Conservation (phyloP, 768 basidiomycete genomes). For the Royoungia palumana region DNA sequence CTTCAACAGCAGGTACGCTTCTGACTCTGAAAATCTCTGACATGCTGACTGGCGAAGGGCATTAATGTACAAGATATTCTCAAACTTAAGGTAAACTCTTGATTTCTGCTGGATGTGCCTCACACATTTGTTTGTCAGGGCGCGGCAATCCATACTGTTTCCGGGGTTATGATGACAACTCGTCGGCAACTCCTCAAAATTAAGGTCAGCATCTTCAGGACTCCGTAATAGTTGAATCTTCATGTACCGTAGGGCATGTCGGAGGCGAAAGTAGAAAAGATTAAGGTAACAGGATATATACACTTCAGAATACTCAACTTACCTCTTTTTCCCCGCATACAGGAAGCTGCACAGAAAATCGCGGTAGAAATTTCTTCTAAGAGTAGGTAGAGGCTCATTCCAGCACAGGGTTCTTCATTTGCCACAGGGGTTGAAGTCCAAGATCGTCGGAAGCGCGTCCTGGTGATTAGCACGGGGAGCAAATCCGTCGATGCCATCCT, state of each 20-base stretch:
- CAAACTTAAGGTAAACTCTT: constrained; percentile 71
- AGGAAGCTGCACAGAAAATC: constrained; percentile 92
- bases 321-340: not conserved
- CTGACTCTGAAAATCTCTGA: constrained; percentile 4
- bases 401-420: constrained; percentile 78
- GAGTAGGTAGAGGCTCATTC: constrained; percentile 1
- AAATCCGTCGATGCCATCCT: constrained; percentile 87
- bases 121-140: constrained; percentile 42
- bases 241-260: constrained; percentile 71
- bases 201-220: constrained; percentile 53
- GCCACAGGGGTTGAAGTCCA: constrained; percentile 89
- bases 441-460: constrained; percentile 76
- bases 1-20: constrained; percentile 71
- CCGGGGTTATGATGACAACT: constrained; percentile 89
- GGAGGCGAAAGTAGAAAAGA: constrained; percentile 96
- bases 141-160: constrained; percentile 80
- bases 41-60: constrained; percentile 48
- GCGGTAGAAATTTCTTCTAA: constrained; percentile 41
- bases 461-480: constrained; percentile 87
- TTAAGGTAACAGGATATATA: constrained; percentile 56
- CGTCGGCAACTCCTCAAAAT: constrained; percentile 88
- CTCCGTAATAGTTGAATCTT: not conserved
- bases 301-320: not conserved
- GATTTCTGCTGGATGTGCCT: not conserved
- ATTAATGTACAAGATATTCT: constrained; percentile 94